Evolutionary conservation across 805 yeast genomes (phyloP).

Genomic region (Metschnikowia cubensis): DNA sequence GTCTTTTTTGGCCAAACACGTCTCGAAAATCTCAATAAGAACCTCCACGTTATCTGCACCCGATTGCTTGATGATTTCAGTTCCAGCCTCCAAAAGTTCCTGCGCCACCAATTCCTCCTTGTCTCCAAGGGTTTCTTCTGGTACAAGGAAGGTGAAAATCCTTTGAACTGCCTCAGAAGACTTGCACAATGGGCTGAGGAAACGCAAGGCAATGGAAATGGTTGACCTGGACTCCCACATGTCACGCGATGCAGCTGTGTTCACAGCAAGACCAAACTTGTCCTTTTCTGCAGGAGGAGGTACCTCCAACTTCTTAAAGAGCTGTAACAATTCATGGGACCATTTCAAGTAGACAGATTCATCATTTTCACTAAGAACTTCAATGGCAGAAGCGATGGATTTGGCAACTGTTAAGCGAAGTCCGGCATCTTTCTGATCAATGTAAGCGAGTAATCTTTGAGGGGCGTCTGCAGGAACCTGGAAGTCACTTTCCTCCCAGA

Average conservation of each 20-base stretch:
- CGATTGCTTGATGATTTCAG: conserved; percentile 59
- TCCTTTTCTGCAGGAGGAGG: conserved; percentile 79
- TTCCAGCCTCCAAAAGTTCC: conserved; percentile 87
- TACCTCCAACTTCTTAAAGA: conserved; percentile 56
- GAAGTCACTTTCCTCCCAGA: conserved; percentile 79
- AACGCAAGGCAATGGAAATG: conserved; percentile 61
- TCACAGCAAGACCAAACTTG: conserved; percentile 72
- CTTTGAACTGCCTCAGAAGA: conserved; percentile 40
- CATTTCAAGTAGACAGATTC: conserved; percentile 26
- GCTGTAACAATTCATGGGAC: conserved; percentile 44
- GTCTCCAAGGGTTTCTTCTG: conserved; percentile 69
- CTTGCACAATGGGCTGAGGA: conserved; percentile 47
- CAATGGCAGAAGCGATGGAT: conserved; percentile 60
- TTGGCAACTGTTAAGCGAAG: conserved; percentile 69
- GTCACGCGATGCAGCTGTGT: conserved; percentile 60
- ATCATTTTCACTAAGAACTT: conserved; percentile 23
- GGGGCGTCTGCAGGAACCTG: conserved; percentile 45
- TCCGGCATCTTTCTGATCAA: conserved; percentile 58
- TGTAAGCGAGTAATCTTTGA: conserved; percentile 42
- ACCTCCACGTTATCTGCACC: conserved; percentile 68
- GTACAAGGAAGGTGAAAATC: conserved; percentile 61
- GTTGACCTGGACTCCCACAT: conserved; percentile 86
- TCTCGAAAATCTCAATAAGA: conserved; percentile 79
- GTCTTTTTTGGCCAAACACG: conserved; percentile 50
- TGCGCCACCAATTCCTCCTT: conserved; percentile 66